Evolutionary conservation across 75 land plant species (phyloP).

Genomic region (Cupressus sempervirens): DNA sequence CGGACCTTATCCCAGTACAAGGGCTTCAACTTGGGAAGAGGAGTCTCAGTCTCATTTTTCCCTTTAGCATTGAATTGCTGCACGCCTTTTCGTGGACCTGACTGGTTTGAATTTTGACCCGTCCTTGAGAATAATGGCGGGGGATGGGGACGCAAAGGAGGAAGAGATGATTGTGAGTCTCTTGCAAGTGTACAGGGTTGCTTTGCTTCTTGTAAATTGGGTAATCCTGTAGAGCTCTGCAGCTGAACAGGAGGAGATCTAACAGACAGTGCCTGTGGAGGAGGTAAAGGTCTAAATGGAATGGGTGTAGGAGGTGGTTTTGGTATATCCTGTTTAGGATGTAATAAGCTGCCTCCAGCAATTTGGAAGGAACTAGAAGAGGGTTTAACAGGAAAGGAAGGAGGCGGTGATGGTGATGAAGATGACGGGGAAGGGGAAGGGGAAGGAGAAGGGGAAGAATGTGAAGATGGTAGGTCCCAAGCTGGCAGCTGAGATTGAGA

Average conservation of each 20-base stretch:
- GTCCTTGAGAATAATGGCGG: not conserved
- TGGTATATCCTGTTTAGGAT: not conserved
- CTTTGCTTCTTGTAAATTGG: slow-evolving; percentile 1
- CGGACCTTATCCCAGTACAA: slow-evolving; percentile 93
- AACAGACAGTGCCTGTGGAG: slow-evolving; percentile 4
- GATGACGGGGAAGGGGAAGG: not conserved
- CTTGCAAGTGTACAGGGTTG: not conserved
- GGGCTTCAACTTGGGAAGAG: slow-evolving; percentile 73
- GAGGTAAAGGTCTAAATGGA: slow-evolving; percentile 11
- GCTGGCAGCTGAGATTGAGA: not conserved
- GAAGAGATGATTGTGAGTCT: not conserved
- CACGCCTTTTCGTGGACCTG: not conserved
- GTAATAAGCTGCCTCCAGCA: not conserved
- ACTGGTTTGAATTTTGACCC: not conserved
- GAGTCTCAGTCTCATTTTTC: slow-evolving; percentile 29
- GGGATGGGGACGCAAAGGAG: slow-evolving; percentile 14
- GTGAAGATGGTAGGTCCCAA: slow-evolving; percentile 11
- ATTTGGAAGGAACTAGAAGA: not conserved
- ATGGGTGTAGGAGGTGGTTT: slow-evolving; percentile 5
- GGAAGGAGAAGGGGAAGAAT: slow-evolving; percentile 1
- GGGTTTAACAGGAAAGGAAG: slow-evolving; percentile 4
- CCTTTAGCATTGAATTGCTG: slow-evolving; percentile 9
- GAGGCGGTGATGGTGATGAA: slow-evolving; percentile 5
- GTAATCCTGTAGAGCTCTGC: not conserved
- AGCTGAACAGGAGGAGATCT: not conserved